phyloP scores from a whole-genome alignment of 768 basidiomycete genomes.

The Inosperma sp. region DNA sequence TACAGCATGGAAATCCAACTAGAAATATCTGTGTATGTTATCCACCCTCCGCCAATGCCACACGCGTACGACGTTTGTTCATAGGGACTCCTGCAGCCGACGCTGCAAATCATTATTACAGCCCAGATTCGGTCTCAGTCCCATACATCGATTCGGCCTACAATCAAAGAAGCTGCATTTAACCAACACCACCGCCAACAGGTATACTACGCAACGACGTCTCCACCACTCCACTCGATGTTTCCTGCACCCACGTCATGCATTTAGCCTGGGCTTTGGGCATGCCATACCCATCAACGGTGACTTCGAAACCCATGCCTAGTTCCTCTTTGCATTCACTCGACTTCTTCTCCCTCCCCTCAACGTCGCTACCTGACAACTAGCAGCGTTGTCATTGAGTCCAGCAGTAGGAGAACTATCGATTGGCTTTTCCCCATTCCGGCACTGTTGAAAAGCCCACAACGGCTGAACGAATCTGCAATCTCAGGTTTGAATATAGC shows the following conservation, averaged over 20 bases:
- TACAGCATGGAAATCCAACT: slow-evolving; percentile 66
- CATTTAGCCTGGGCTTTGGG: background rate
- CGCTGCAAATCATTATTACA: slow-evolving; percentile 28
- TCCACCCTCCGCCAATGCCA: slow-evolving; percentile 60
- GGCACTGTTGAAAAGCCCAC: too few species aligned
- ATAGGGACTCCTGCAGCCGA: background rate
- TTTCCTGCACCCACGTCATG: slow-evolving; percentile 18
- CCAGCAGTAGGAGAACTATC: too few species aligned
- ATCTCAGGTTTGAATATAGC: too few species aligned
- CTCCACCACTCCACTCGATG: slow-evolving; percentile 32
- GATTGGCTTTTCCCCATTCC: too few species aligned
- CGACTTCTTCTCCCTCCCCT: too few species aligned
- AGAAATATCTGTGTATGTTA: slow-evolving; percentile 57
- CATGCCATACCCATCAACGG: background rate
- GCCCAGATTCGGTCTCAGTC: slow-evolving; percentile 31
- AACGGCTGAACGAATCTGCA: too few species aligned
- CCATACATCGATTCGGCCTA: slow-evolving; percentile 39
- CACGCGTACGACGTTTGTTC: slow-evolving; percentile 27
- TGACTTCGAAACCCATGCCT: background rate
- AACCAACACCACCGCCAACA: background rate
- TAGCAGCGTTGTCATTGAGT: too few species aligned
- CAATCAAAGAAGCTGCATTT: too few species aligned
- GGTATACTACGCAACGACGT: too few species aligned
- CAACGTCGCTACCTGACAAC: too few species aligned
- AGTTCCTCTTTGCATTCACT: slow-evolving; percentile 8